Evolutionary conservation across 2,329 filamentous ascomycete species (phyloP).

Genomic region (Pseudonectria buxi): DNA sequence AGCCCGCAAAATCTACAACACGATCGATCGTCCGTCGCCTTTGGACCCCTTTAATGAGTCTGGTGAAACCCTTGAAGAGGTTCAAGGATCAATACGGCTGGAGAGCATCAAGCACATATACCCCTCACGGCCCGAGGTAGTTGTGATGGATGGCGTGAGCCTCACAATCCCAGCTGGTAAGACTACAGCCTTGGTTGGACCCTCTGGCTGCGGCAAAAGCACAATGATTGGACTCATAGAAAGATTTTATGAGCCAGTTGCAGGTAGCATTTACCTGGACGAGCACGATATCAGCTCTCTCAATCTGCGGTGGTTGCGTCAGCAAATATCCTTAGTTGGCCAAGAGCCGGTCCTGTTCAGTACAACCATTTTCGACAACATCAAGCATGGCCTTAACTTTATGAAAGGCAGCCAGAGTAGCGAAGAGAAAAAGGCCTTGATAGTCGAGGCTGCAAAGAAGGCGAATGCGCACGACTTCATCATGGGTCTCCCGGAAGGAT

Average conservation of each 20-base stretch:
- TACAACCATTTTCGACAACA: conserved; percentile 35
- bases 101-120: conserved; percentile 40
- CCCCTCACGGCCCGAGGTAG: conserved; percentile 40
- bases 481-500: conserved; percentile 41
- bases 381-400: conserved; percentile 34
- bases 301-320: conserved; percentile 39
- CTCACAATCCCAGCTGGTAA: conserved; percentile 33
- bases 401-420: conserved; percentile 42
- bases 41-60: conserved; percentile 27
- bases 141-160: conserved; percentile 30
- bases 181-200: conserved; percentile 46
- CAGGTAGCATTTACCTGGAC: conserved; percentile 33
- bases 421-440: conserved; percentile 22
- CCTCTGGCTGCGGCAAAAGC: conserved; percentile 46
- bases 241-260: conserved; percentile 45
- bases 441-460: conserved; percentile 14
- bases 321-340: conserved; percentile 39
- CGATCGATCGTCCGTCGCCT: conserved; percentile 62
- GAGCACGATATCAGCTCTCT: conserved; percentile 28
- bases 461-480: conserved; percentile 50
- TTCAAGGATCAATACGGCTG: conserved; percentile 34
- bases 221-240: conserved; percentile 43
- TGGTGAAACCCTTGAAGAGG: conserved; percentile 18
- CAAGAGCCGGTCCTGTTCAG: conserved; percentile 43
- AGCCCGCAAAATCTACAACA: conserved; percentile 74